Evolutionary conservation across 1,284 basidiomycete genomes (phyloP).

Genomic region (Sporisorium scitamineum): DNA sequence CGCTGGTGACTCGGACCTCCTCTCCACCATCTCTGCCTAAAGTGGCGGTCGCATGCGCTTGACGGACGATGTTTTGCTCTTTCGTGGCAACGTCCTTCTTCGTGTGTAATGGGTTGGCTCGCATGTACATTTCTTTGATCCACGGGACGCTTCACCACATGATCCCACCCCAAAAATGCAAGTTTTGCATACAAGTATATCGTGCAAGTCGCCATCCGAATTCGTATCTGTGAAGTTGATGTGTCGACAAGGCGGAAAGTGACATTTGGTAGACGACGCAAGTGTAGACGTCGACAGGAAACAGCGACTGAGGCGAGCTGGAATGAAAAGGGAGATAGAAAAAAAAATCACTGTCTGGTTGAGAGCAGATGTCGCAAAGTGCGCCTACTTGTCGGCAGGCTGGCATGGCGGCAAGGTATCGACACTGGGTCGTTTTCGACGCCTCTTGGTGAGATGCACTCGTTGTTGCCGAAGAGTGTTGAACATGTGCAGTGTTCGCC

Average conservation of each 20-base stretch:
- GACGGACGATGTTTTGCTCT: slow-evolving; percentile 23
- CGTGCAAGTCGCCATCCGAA: neutral
- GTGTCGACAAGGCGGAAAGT: neutral
- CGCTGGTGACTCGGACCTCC: slow-evolving; percentile 95
- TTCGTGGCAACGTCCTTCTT: slow-evolving; percentile 26
- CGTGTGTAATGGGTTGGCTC: slow-evolving; percentile 17
- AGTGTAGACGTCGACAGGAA: no score
- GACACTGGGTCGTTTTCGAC: slow-evolving; percentile 11
- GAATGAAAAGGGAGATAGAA: no score
- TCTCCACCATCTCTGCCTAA: slow-evolving; percentile 69
- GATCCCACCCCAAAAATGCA: slow-evolving; percentile 31
- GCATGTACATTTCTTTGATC: slow-evolving; percentile 21
- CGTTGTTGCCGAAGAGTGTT: neutral
- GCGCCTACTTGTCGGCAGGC: neutral
- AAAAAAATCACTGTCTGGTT: no score
- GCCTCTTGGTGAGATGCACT: neutral
- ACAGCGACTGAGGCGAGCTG: no score
- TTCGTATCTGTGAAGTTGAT: neutral
- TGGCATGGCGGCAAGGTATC: slow-evolving; percentile 32
- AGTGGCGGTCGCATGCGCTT: slow-evolving; percentile 17
- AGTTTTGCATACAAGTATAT: slow-evolving; percentile 25
- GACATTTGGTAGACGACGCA: neutral
- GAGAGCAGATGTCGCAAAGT: no score
- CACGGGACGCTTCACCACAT: slow-evolving; percentile 7
- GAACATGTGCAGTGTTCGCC: neutral